Conservation (phyloP, 2,329 filamentous ascomycete species). For the Whalleya microplaca region DNA sequence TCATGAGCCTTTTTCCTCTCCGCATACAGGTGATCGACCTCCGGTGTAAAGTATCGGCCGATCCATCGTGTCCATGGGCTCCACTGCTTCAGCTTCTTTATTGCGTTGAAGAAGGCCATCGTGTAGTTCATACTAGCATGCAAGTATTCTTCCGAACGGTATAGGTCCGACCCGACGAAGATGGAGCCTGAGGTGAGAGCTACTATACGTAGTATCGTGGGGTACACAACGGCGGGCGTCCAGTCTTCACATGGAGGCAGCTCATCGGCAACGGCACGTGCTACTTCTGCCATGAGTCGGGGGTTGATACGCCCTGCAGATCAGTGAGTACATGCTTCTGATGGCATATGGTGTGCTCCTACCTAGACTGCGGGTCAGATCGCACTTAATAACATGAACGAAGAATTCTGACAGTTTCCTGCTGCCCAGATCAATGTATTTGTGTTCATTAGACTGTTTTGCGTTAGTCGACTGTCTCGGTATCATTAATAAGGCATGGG, state of each 20-base stretch:
- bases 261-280: slow-evolving; percentile 37
- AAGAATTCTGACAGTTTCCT: slow-evolving; percentile 12
- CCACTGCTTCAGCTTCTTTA: slow-evolving; percentile 30
- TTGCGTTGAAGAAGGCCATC: slow-evolving; percentile 44
- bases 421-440: slow-evolving; percentile 19
- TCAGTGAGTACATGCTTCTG: not conserved
- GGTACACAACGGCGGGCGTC: slow-evolving; percentile 45
- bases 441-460: slow-evolving; percentile 19
- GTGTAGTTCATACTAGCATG: slow-evolving; percentile 54
- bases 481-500: not conserved
- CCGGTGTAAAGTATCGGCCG: slow-evolving; percentile 36
- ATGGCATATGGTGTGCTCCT: not conserved
- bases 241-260: slow-evolving; percentile 45
- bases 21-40: slow-evolving; percentile 38
- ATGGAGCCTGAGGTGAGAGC: slow-evolving; percentile 50
- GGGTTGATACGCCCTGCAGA: slow-evolving; percentile 41
- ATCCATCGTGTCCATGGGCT: slow-evolving; percentile 39
- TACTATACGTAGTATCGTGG: slow-evolving; percentile 48
- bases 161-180: slow-evolving; percentile 52
- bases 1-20: slow-evolving; percentile 38
- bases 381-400: slow-evolving; percentile 25
- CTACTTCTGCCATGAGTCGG: slow-evolving; percentile 43
- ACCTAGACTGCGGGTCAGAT: slow-evolving; percentile 30
- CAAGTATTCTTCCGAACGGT: slow-evolving; percentile 48
- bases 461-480: slow-evolving; percentile 1